Evolutionary conservation across 164 flowering plant species (phyloP).

Genomic region (Nymphaea thermarum): DNA sequence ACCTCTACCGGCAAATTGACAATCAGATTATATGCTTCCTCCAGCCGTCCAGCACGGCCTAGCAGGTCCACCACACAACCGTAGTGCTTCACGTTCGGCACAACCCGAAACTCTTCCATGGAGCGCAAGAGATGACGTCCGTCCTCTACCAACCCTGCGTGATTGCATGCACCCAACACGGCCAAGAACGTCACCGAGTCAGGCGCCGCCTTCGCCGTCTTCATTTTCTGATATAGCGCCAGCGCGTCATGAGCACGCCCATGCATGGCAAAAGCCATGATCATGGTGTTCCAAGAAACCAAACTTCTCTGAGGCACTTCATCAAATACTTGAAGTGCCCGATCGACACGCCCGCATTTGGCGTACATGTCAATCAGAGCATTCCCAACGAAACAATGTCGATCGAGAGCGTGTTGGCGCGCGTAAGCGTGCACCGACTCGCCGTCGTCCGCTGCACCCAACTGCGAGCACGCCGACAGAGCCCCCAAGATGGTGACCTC

Average conservation of each 20-base stretch:
- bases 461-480: conserved; percentile 72
- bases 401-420: conserved; percentile 27
- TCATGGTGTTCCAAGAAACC: conserved; percentile 82
- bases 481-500: conserved; percentile 67
- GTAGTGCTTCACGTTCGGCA: conserved; percentile 62
- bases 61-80: conserved; percentile 73
- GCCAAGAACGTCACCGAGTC: conserved; percentile 62
- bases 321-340: conserved; percentile 41
- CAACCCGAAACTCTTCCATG: conserved; percentile 37
- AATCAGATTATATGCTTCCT: conserved; percentile 49
- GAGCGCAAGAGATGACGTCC: conserved; percentile 45
- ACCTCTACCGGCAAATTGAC: conserved; percentile 48
- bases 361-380: conserved; percentile 79
- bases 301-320: conserved; percentile 29
- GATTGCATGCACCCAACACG: conserved; percentile 70
- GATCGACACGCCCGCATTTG: conserved; percentile 64
- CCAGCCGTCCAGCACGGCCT: conserved; percentile 64
- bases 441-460: conserved; percentile 59
- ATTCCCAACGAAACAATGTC: conserved; percentile 62
- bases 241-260: conserved; percentile 48
- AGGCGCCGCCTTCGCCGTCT: conserved; percentile 17
- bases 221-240: conserved; percentile 48
- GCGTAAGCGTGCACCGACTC: conserved; percentile 30
- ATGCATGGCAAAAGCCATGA: conserved; percentile 70
- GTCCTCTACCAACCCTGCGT: conserved; percentile 68